Percentiles rank a stretch among this genome's conserved stretches.
These are phyloP conservation scores for Syzygium syzygioides DNA, from an alignment of 441 rosid genomes.

Conservation along the genomic window DNA sequence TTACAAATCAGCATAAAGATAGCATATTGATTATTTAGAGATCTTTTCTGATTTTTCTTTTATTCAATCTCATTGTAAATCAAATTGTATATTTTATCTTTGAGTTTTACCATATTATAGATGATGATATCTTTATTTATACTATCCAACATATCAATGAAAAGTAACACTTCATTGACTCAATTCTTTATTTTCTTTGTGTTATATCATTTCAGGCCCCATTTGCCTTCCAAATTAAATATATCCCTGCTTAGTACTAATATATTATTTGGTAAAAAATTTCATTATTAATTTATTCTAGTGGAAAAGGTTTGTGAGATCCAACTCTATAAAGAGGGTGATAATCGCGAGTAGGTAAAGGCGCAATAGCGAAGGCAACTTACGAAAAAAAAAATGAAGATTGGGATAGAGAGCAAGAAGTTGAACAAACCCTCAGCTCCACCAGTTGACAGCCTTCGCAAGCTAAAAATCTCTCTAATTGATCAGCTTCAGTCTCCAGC, in stretches of 20 bases:
- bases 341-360: not conserved
- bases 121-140: too few relatives aligned
- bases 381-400: not conserved
- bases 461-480: conserved; percentile 3
- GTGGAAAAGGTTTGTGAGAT: not conserved
- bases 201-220: too few relatives aligned
- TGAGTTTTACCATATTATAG: too few relatives aligned
- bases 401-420: conserved; percentile 4
- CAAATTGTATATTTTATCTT: too few relatives aligned
- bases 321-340: not conserved
- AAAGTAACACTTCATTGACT: too few relatives aligned
- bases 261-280: not conserved
- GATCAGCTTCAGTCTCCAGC: conserved; percentile 17
- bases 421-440: conserved; percentile 16
- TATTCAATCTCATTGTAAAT: too few relatives aligned
- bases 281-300: not conserved
- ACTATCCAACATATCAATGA: too few relatives aligned
- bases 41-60: too few relatives aligned
- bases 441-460: conserved; percentile 4
- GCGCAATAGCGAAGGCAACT: not conserved
- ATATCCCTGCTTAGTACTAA: not conserved
- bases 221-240: too few relatives aligned
- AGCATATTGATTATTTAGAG: too few relatives aligned
- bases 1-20: too few relatives aligned
- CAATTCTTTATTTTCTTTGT: too few relatives aligned